phyloP scores from a whole-genome alignment of 1,139 yeast species.

The Diutina rugosa region DNA sequence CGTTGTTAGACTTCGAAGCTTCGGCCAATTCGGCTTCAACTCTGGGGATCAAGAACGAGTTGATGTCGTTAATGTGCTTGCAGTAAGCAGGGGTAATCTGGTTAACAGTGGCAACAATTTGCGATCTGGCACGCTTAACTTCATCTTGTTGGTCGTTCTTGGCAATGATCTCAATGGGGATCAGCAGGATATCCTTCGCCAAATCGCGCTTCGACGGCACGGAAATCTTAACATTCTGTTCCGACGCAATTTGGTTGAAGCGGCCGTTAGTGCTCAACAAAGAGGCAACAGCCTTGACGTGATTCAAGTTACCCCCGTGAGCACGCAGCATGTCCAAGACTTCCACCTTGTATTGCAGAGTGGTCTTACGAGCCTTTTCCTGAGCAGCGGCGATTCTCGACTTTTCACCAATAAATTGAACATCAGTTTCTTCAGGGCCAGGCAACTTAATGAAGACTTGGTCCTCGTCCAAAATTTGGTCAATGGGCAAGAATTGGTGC shows the following conservation, averaged over 20 bases:
- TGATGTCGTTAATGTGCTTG: slow-evolving; percentile 49
- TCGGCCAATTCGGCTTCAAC: slow-evolving; percentile 27
- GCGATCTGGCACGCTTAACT: slow-evolving; percentile 39
- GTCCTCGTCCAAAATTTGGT: slow-evolving; percentile 33
- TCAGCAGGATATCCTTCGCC: slow-evolving; percentile 10
- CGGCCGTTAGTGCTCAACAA: slow-evolving; percentile 43
- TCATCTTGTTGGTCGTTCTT: slow-evolving; percentile 20
- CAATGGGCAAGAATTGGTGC: slow-evolving; percentile 34
- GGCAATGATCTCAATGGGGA: slow-evolving; percentile 31
- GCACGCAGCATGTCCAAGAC: slow-evolving; percentile 75
- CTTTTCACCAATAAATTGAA: slow-evolving; percentile 54
- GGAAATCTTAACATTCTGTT: slow-evolving; percentile 38
- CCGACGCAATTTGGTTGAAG: slow-evolving; percentile 32
- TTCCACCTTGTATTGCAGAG: slow-evolving; percentile 42
- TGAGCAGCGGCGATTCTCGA: slow-evolving; percentile 48
- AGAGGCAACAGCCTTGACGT: slow-evolving; percentile 63
- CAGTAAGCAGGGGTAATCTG: slow-evolving; percentile 57
- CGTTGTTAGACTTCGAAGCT: slow-evolving; percentile 34
- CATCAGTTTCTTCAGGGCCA: slow-evolving; percentile 26
- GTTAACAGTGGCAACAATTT: slow-evolving; percentile 63
- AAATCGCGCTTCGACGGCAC: slow-evolving; percentile 29
- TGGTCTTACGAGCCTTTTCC: slow-evolving; percentile 39
- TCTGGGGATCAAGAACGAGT: slow-evolving; percentile 41
- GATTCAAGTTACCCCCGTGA: slow-evolving; percentile 66
- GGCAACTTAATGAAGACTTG: slow-evolving; percentile 58